phyloP scores from a whole-genome alignment of 2,329 filamentous ascomycete genomes.

The Nemania serpens region DNA sequence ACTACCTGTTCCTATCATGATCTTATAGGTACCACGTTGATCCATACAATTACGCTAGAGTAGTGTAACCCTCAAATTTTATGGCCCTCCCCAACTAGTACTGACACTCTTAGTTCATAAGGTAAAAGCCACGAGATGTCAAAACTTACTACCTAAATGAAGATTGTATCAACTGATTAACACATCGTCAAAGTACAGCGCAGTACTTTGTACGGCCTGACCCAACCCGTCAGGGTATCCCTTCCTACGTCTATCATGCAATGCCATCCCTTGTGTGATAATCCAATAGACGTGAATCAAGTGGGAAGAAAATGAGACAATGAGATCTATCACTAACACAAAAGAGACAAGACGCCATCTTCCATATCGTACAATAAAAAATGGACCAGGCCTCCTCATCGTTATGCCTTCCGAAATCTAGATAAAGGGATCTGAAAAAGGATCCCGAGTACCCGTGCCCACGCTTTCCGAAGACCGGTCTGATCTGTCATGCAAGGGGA shows the following conservation, averaged over 20 bases:
- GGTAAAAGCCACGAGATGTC: no score
- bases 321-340: constrained; percentile 1
- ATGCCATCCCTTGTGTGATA: background rate
- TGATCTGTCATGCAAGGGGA: background rate
- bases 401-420: no score
- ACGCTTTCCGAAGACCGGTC: background rate
- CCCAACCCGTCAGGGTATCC: background rate
- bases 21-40: constrained; percentile 17
- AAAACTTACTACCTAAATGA: no score
- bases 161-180: no score
- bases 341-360: background rate
- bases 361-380: background rate
- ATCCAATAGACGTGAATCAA: background rate
- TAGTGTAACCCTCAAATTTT: no score
- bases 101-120: no score
- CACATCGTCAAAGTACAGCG: no score
- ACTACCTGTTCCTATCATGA: constrained; percentile 23
- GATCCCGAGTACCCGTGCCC: background rate
- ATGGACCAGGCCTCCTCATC: background rate
- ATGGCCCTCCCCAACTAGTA: no score
- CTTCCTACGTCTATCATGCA: background rate
- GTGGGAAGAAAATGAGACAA: background rate
- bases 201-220: no score
- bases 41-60: constrained; percentile 1
- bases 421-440: no score